Percentiles rank a stretch among this genome's conserved stretches.
phyloP scores from a whole-genome alignment of 495 filamentous ascomycete species.

The Penicillium macrosclerotiorum region DNA sequence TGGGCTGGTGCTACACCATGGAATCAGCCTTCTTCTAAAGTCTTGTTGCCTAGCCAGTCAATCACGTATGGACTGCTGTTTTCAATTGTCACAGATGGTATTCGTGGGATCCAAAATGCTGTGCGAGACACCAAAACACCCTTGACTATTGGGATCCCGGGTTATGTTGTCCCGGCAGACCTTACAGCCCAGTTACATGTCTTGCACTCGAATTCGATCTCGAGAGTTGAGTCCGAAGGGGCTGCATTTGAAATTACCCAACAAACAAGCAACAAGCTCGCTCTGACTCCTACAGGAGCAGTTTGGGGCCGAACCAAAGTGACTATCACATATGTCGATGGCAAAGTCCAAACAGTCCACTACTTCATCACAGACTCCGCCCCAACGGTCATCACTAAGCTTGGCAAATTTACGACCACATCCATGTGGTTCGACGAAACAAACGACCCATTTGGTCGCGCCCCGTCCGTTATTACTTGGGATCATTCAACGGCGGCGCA shows the following conservation, averaged over 20 bases:
- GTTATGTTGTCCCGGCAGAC: slow-evolving; percentile 47
- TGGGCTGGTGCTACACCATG: slow-evolving; percentile 43
- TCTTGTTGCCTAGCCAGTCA: slow-evolving; percentile 36
- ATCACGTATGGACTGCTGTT: slow-evolving; percentile 45
- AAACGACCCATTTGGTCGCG: slow-evolving; percentile 46
- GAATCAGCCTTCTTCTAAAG: slow-evolving; percentile 45
- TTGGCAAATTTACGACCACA: slow-evolving; percentile 39
- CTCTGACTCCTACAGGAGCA: slow-evolving; percentile 4
- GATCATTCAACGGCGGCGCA: slow-evolving; percentile 36
- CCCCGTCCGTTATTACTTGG: slow-evolving; percentile 49
- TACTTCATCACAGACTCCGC: slow-evolving; percentile 48
- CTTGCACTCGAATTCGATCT: slow-evolving; percentile 16
- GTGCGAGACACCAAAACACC: slow-evolving; percentile 38
- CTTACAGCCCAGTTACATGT: slow-evolving; percentile 38
- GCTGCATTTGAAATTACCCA: slow-evolving; percentile 22
- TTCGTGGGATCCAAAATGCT: slow-evolving; percentile 38
- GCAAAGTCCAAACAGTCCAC: slow-evolving; percentile 43
- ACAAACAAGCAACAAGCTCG: slow-evolving; percentile 5
- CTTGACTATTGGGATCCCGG: slow-evolving; percentile 44
- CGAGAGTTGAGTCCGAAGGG: slow-evolving; percentile 13
- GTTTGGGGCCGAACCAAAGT: slow-evolving; percentile 38
- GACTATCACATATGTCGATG: slow-evolving; percentile 38
- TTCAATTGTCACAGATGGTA: slow-evolving; percentile 33
- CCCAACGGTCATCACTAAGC: slow-evolving; percentile 25
- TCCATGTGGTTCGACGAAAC: slow-evolving; percentile 42